Conservation (phyloP, 2,329 filamentous ascomycete genomes). For the Lasiodiplodia theobromae region DNA sequence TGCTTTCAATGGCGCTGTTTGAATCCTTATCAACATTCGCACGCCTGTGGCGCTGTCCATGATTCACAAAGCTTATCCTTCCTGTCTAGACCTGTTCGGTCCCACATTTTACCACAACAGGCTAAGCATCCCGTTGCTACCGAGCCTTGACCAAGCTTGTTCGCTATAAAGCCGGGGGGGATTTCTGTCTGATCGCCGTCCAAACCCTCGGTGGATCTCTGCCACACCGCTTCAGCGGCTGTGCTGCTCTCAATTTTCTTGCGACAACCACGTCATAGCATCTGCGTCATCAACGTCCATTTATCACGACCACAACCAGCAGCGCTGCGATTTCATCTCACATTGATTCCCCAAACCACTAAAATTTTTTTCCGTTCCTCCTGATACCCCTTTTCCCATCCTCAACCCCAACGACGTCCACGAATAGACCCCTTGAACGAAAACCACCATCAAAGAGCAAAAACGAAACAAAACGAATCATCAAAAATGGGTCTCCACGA, state of each 20-base stretch:
- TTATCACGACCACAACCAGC: background rate
- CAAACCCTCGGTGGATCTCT: conserved; percentile 1
- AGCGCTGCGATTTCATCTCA: too few relatives aligned
- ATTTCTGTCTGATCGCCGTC: conserved; percentile 9
- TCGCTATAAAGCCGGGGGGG: conserved; percentile 15
- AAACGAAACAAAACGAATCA: background rate
- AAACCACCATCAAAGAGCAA: background rate
- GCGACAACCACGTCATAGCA: background rate
- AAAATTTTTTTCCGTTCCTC: background rate
- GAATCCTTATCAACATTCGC: background rate
- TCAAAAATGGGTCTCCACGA: conserved; percentile 17
- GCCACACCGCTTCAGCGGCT: conserved; percentile 5
- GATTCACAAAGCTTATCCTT: conserved; percentile 10
- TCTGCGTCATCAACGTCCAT: background rate
- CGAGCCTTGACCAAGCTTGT: conserved; percentile 23
- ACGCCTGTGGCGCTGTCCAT: background rate
- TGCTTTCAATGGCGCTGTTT: background rate
- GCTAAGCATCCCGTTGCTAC: conserved; percentile 4
- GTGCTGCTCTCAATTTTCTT: background rate
- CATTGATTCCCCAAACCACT: background rate
- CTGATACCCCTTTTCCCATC: background rate
- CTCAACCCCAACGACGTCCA: background rate
- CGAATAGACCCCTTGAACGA: too few relatives aligned
- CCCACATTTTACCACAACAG: background rate
- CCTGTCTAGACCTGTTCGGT: background rate